Evolutionary conservation across 2,329 filamentous ascomycete species (phyloP).

Genomic region (Acephala macrosclerotiorum): DNA sequence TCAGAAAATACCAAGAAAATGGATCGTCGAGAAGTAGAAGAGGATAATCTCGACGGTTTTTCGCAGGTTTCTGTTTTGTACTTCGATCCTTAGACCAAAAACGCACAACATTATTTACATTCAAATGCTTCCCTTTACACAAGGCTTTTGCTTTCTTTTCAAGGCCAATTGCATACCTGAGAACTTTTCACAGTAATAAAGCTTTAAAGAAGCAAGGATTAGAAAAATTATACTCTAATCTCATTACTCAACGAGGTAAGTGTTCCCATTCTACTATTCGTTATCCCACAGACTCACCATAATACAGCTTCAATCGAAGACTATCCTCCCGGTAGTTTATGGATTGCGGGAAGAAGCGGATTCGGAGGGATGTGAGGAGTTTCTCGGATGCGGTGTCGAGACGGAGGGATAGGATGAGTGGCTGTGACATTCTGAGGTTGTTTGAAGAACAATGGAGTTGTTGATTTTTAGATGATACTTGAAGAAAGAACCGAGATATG

Average conservation of each 20-base stretch:
- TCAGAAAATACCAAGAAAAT: neutral
- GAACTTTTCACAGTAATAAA: neutral
- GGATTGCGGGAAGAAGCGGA: conserved; percentile 11
- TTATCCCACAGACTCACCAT: neutral
- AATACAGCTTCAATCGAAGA: conserved; percentile 11
- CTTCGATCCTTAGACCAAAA: neutral
- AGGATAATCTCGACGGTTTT: neutral
- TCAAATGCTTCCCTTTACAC: neutral
- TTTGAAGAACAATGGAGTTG: neutral
- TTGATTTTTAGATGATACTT: too few relatives aligned
- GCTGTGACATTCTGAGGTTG: conserved; percentile 15
- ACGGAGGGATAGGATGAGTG: conserved; percentile 21
- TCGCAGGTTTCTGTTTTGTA: neutral
- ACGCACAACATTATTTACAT: neutral
- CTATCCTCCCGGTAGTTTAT: conserved; percentile 22
- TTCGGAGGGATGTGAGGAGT: conserved; percentile 15
- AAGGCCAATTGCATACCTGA: neutral
- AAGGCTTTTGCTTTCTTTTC: neutral
- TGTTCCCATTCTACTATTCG: neutral
- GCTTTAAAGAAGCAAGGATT: neutral
- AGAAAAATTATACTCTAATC: neutral
- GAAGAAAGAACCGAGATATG: too few relatives aligned
- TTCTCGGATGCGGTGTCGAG: conserved; percentile 14
- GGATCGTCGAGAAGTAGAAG: neutral
- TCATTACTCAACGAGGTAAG: neutral